Percentiles rank a stretch among this genome's conserved stretches.
Conservation (phyloP, 164 flowering plant genomes). For the Aristolochia californica region DNA sequence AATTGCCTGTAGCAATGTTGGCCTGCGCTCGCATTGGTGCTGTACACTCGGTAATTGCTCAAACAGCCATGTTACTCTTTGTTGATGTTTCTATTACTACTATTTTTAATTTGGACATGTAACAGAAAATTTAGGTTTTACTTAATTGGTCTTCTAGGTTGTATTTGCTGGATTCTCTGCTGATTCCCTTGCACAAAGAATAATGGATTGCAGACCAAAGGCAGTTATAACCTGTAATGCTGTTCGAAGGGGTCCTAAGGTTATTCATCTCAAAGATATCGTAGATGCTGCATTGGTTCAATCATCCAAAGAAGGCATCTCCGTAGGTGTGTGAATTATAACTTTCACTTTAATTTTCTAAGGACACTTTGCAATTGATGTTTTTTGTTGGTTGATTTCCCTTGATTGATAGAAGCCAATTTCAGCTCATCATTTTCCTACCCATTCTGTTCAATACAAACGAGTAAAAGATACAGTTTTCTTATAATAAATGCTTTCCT, state of each 20-base stretch:
- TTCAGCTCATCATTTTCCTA: no score
- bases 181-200: conserved; percentile 88
- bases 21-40: conserved; percentile 99
- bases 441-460: no score
- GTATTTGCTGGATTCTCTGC: conserved; percentile 99
- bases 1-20: conserved; percentile 92
- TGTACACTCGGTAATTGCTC: conserved; percentile 62
- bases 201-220: conserved; percentile 85
- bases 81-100: neutral
- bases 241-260: conserved; percentile 76
- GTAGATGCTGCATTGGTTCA: conserved; percentile 74
- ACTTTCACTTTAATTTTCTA: neutral
- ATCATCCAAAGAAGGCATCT: conserved; percentile 41
- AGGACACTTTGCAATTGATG: neutral
- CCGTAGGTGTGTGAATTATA: conserved; percentile 43
- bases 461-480: no score
- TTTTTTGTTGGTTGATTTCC: no score
- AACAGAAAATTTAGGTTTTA: neutral
- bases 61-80: neutral
- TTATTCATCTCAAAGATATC: conserved; percentile 73
- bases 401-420: no score
- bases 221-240: conserved; percentile 92
- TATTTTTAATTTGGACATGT: neutral
- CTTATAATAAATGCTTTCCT: no score
- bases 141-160: conserved; percentile 37